Conservation (phyloP, 2,329 filamentous ascomycete genomes). For the Bisporella sp. region DNA sequence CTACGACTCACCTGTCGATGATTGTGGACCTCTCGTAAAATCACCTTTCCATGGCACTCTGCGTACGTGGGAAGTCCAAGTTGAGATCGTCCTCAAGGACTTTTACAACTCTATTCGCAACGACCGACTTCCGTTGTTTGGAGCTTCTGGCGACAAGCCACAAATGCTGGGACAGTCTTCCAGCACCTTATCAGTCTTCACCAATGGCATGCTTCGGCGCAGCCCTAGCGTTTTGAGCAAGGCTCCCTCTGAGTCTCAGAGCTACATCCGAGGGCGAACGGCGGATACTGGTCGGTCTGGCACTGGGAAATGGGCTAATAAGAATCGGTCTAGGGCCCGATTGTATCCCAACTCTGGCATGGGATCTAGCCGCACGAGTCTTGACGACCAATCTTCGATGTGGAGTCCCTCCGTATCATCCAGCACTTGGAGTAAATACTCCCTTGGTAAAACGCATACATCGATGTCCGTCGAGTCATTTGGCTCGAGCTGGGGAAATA, state of each 20-base stretch:
- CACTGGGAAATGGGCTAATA: slow-evolving; percentile 66
- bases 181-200: slow-evolving; percentile 64
- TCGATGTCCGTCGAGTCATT: slow-evolving; percentile 92
- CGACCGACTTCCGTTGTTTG: slow-evolving; percentile 79
- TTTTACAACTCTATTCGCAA: slow-evolving; percentile 88
- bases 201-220: slow-evolving; percentile 64
- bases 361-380: slow-evolving; percentile 85
- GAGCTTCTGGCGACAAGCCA: slow-evolving; percentile 47
- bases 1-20: slow-evolving; percentile 35
- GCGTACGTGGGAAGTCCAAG: slow-evolving; percentile 78
- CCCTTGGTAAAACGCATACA: slow-evolving; percentile 81
- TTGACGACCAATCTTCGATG: slow-evolving; percentile 83
- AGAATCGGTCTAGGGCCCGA: slow-evolving; percentile 75
- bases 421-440: slow-evolving; percentile 95
- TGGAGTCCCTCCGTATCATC: slow-evolving; percentile 78
- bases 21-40: slow-evolving; percentile 72
- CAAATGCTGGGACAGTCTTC: slow-evolving; percentile 36
- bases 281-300: slow-evolving; percentile 35
- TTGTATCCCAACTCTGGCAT: slow-evolving; percentile 72
- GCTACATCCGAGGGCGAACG: slow-evolving; percentile 65
- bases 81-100: slow-evolving; percentile 85
- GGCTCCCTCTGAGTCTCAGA: slow-evolving; percentile 74
- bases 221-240: slow-evolving; percentile 90
- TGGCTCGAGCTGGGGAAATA: slow-evolving; percentile 64
- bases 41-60: slow-evolving; percentile 66